Evolutionary conservation across 331 rosid species (phyloP), one percentile per base, ranked within the genome.

Genomic region (Cydonia oblonga): DNA sequence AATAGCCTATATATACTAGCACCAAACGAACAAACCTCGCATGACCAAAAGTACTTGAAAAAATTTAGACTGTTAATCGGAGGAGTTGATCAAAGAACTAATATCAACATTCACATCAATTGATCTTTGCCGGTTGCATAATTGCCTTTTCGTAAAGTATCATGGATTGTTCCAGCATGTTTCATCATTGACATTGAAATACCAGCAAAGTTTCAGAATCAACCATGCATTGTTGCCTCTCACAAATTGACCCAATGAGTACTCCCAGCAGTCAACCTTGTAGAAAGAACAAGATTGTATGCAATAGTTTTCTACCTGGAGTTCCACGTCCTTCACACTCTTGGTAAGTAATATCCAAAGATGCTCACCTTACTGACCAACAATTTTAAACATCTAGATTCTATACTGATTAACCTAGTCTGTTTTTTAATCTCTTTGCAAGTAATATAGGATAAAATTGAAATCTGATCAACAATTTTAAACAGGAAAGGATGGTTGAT

Each of bases 401-500:
- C 26, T 1, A 11, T 49, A n/a, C 7, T 49, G 3, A 28, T 49
- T 10, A 58, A 58, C 2, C 16, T 15, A 33, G 38, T 57, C 44
- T n/a, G 14, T 2, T 64, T 57, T 15, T 60, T 40, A 9, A 0
- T 52, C 20, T 65, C 7, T 56, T 9, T 29, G 28, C 28, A 10
- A 56, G 26, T 56, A 56, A 23, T 56, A 5, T 56, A 56, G 0
- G 24, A 56, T 4, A 54, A 56, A 22, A 12, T 12, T 65, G 35
- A 13, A 32, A 20, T 0, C 12, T 18, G 29, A 6, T 11, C 44
- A 9, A 5, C 33, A 14, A 38, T 60, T 14, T 59, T 46, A 9
- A 74, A 69, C 90, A 88, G 96, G 87, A 86, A 76, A 40, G 2
- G 64, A 11, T 84, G 89, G 96, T 14, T 85, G 60, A 9, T 90